phyloP scores from a whole-genome alignment of 225 moss, liverwort and hornwort species.

The Marchantia polymorpha region DNA sequence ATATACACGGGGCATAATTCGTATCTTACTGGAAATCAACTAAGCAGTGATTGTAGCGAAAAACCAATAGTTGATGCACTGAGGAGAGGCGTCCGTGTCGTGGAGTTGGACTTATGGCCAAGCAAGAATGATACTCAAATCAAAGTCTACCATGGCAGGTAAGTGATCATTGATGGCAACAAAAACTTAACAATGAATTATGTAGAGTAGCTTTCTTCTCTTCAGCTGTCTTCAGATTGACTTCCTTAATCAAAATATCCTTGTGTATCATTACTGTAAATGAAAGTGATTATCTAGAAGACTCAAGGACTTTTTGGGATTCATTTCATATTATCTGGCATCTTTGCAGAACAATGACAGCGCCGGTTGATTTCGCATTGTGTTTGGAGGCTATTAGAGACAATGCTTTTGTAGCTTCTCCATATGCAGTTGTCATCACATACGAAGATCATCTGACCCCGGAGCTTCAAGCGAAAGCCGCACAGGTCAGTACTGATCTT shows the following conservation, averaged over 20 bases:
- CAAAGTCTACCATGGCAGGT: conserved; percentile 79
- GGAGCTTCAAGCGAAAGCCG: conserved; percentile 68
- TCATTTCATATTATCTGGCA: not conserved
- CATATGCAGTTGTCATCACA: conserved; percentile 83
- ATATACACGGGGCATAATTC: conserved; percentile 92
- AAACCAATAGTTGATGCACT: conserved; percentile 65
- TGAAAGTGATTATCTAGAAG: not conserved
- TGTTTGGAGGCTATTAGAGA: conserved; percentile 73
- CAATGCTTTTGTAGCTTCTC: conserved; percentile 63
- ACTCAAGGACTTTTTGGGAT: not conserved
- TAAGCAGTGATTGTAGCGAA: conserved; percentile 81
- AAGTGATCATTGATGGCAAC: not conserved
- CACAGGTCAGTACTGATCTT: conserved; percentile 40
- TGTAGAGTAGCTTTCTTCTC: not conserved
- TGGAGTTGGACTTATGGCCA: conserved; percentile 92
- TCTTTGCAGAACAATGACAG: conserved; percentile 62
- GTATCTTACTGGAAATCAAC: conserved; percentile 94
- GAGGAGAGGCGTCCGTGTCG: conserved; percentile 73
- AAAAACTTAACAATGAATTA: not conserved
- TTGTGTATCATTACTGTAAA: not conserved
- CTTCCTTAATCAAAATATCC: not conserved
- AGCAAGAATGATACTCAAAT: conserved; percentile 48
- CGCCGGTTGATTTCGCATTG: conserved; percentile 65
- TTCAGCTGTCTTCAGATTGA: not conserved
- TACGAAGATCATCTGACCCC: conserved; percentile 83